phyloP scores from a whole-genome alignment of 2,329 filamentous ascomycete species.

The Aphanoascus verrucosus region DNA sequence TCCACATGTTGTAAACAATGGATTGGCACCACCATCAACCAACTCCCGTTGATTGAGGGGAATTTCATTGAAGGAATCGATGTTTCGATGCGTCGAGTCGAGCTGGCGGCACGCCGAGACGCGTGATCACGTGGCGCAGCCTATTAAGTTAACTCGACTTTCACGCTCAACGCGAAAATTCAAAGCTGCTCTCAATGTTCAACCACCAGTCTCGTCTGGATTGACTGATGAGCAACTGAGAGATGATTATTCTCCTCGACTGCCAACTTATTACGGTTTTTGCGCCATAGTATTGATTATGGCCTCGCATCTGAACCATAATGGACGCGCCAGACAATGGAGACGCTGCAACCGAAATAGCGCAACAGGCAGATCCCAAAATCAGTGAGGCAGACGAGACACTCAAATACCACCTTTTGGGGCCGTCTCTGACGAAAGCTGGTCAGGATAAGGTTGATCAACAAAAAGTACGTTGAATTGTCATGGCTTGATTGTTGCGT shows the following conservation, averaged over 20 bases:
- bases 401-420: conserved; percentile 80
- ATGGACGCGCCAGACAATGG: conserved; percentile 7
- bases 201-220: not conserved
- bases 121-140: conserved; percentile 28
- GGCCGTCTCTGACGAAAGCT: conserved; percentile 84
- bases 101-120: conserved; percentile 19
- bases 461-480: conserved; percentile 49
- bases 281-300: not conserved
- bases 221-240: not conserved
- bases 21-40: not conserved
- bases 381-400: conserved; percentile 42
- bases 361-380: not conserved
- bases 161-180: conserved; percentile 7
- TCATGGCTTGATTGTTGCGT: not conserved
- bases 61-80: not conserved
- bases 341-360: not conserved
- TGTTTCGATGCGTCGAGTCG: too few relatives aligned
- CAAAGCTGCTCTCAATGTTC: not conserved
- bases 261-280: not conserved
- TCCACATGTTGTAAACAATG: conserved; percentile 47
- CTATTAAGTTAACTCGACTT: conserved; percentile 14
- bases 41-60: not conserved
- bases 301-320: not conserved
- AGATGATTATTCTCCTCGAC: not conserved
- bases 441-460: conserved; percentile 93